These are phyloP conservation scores for Hapsidospora chrysogenum DNA, from an alignment of 495 filamentous ascomycete genomes.

Conservation along the genomic window DNA sequence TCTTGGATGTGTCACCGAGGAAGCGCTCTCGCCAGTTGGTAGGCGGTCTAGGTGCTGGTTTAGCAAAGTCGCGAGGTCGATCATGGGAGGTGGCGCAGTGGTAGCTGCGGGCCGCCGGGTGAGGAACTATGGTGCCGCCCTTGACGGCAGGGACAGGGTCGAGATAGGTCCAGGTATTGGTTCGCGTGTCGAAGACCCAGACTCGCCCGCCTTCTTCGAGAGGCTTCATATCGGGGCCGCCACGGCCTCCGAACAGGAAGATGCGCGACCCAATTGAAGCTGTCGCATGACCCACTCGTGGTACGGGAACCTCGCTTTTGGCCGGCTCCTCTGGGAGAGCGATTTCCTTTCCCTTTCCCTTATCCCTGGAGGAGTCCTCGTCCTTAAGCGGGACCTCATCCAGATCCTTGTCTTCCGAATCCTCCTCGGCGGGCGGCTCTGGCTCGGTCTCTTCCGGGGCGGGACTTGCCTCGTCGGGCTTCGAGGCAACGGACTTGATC, in stretches of 20 bases:
- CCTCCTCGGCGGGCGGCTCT: constrained; percentile 11
- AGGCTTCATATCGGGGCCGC: constrained; percentile 22
- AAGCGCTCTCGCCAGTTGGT: constrained; percentile 25
- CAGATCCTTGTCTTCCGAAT: constrained; percentile 18
- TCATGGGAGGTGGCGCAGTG: constrained; percentile 31
- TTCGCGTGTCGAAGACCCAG: constrained; percentile 46
- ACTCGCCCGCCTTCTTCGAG: constrained; percentile 46
- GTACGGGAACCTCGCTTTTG: constrained; percentile 23
- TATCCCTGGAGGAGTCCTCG: not conserved
- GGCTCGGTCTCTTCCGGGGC: constrained; percentile 12
- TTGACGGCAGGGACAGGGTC: constrained; percentile 23
- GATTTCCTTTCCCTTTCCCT: constrained; percentile 12
- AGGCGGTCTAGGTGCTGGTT: constrained; percentile 9
- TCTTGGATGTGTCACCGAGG: constrained; percentile 19
- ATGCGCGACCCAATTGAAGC: constrained; percentile 40
- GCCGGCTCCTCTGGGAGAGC: constrained; percentile 1
- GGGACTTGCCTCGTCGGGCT: constrained; percentile 6
- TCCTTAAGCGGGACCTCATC: constrained; percentile 9
- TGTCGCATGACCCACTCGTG: constrained; percentile 40
- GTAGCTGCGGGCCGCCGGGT: constrained; percentile 24
- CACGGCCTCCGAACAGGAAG: constrained; percentile 46
- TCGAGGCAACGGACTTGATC: constrained; percentile 25
- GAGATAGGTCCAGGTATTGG: constrained; percentile 37
- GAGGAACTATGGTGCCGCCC: constrained; percentile 7
- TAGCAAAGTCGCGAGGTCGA: constrained; percentile 23